phyloP scores from a whole-genome alignment of 306 rosid species.

The Medicago arabica region DNA sequence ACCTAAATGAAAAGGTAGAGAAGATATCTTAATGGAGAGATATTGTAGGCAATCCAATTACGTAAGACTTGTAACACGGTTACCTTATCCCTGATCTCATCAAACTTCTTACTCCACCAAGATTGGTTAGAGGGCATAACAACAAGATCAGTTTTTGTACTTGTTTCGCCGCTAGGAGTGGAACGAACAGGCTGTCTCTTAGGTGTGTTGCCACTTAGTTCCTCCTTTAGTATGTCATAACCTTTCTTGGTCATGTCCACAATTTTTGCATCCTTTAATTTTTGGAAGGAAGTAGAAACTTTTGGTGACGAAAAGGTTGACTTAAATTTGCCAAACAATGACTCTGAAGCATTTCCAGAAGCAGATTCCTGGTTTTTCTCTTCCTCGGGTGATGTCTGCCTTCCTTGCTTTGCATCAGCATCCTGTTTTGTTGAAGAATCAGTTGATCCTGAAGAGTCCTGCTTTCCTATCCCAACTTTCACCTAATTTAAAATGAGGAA shows the following conservation, averaged over 20 bases:
- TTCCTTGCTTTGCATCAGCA: constrained; percentile 55
- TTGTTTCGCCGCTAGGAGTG: constrained; percentile 57
- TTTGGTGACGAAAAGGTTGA: constrained; percentile 67
- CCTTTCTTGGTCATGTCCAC: constrained; percentile 77
- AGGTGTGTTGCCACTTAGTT: constrained; percentile 65
- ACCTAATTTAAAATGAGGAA: constrained; percentile 57
- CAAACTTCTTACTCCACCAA: constrained; percentile 82
- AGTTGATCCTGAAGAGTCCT: constrained; percentile 63
- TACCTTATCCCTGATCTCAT: constrained; percentile 79
- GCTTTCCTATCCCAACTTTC: constrained; percentile 78
- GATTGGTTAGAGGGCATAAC: constrained; percentile 70
- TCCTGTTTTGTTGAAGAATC: constrained; percentile 57
- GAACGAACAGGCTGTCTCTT: constrained; percentile 66
- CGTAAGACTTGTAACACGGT: not conserved
- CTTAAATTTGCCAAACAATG: constrained; percentile 75
- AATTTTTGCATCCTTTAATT: constrained; percentile 72
- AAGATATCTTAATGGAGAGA: constrained; percentile 29
- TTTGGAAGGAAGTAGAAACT: constrained; percentile 69
- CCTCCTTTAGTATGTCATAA: constrained; percentile 80
- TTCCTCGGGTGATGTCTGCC: constrained; percentile 52
- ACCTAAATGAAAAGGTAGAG: constrained; percentile 53
- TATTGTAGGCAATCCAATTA: constrained; percentile 13
- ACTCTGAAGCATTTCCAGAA: constrained; percentile 57
- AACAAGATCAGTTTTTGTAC: constrained; percentile 74
- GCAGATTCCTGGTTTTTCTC: constrained; percentile 54